Percentiles rank a stretch among this genome's conserved stretches.
Evolutionary conservation across 1,284 basidiomycete genomes (phyloP).

Genomic region (Irpex sp.): DNA sequence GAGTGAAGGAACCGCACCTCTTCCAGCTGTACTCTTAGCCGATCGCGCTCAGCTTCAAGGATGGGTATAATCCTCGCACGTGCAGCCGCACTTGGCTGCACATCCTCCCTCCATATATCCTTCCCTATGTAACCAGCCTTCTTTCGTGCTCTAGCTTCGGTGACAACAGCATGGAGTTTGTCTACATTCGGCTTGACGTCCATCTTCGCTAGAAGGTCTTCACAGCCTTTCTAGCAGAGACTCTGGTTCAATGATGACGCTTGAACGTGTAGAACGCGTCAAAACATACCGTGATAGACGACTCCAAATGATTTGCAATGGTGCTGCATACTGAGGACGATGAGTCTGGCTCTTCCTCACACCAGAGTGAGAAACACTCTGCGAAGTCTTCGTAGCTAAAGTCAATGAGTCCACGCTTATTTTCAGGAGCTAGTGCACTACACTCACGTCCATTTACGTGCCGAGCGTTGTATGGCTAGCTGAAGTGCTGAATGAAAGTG

Average conservation of each 20-base stretch:
- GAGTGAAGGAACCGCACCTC: constrained; percentile 33
- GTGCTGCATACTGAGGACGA: constrained; percentile 63
- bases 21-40: constrained; percentile 45
- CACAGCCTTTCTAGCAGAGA: constrained; percentile 32
- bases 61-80: constrained; percentile 58
- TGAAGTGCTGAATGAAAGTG: constrained; percentile 74
- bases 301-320: constrained; percentile 66
- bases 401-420: neutral
- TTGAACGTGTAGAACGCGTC: neutral
- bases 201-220: constrained; percentile 61
- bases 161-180: constrained; percentile 61
- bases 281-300: constrained; percentile 51
- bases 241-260: neutral
- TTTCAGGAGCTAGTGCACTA: neutral
- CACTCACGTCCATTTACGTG: constrained; percentile 78
- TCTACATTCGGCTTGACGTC: constrained; percentile 66
- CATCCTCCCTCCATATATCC: constrained; percentile 60
- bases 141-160: constrained; percentile 65
- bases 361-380: constrained; percentile 73
- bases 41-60: constrained; percentile 50
- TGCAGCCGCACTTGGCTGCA: constrained; percentile 58
- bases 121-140: constrained; percentile 37
- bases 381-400: constrained; percentile 70
- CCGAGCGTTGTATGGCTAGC: constrained; percentile 69
- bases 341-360: constrained; percentile 68